phyloP scores from a whole-genome alignment of 2,329 filamentous ascomycete species.

The Botrytis aclada region DNA sequence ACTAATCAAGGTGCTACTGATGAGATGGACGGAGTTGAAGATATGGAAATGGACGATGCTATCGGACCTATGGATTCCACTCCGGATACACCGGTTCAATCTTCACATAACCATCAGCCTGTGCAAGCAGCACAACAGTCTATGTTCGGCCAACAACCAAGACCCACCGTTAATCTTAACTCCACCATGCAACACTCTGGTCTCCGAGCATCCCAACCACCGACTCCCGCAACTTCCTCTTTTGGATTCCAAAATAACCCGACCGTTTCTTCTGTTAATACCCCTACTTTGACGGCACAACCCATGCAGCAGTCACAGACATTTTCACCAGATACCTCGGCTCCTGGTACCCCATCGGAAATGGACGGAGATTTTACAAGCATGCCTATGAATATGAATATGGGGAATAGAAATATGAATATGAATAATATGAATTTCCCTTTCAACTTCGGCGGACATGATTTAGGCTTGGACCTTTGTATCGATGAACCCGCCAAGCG shows the following conservation, averaged over 20 bases:
- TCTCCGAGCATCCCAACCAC: slow-evolving; percentile 79
- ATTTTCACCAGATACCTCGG: slow-evolving; percentile 56
- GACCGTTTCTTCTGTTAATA: slow-evolving; percentile 95
- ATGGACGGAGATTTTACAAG: slow-evolving; percentile 71
- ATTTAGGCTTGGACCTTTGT: slow-evolving; percentile 55
- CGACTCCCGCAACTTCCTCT: slow-evolving; percentile 74
- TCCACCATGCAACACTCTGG: slow-evolving; percentile 68
- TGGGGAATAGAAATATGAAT: slow-evolving; percentile 57
- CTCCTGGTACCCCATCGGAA: slow-evolving; percentile 67
- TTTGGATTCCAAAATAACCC: slow-evolving; percentile 89
- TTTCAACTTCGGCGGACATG: slow-evolving; percentile 42
- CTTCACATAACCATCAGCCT: slow-evolving; percentile 47
- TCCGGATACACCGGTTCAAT: slow-evolving; percentile 43
- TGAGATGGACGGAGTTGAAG: slow-evolving; percentile 81
- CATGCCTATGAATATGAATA: slow-evolving; percentile 52
- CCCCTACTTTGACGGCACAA: slow-evolving; percentile 81
- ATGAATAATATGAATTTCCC: slow-evolving; percentile 42
- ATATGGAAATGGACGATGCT: slow-evolving; percentile 96
- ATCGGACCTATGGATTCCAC: slow-evolving; percentile 64
- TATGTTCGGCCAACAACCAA: slow-evolving; percentile 61
- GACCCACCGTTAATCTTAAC: slow-evolving; percentile 76
- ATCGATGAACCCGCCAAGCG: slow-evolving; percentile 96
- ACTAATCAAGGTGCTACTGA: slow-evolving; percentile 39
- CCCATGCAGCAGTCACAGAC: slow-evolving; percentile 52
- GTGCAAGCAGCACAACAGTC: slow-evolving; percentile 66